A percentile compares a stretch with the other conserved stretches of the same genome.
phyloP scores from a whole-genome alignment of 768 basidiomycete species.

The Phylloporus sp. region DNA sequence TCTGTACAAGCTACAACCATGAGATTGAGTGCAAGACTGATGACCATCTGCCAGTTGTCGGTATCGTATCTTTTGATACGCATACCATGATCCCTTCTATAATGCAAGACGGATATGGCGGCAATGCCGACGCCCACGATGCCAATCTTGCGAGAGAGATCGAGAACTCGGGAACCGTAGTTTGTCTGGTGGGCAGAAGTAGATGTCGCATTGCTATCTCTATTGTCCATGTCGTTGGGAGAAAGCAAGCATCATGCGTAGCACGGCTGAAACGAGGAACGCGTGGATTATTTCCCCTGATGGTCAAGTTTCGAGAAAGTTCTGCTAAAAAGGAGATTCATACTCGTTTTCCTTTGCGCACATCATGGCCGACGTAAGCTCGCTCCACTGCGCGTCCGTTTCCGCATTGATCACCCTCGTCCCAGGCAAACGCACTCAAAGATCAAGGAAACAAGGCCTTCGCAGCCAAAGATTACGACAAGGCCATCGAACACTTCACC shows the following conservation, averaged over 20 bases:
- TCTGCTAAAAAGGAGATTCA: conserved; percentile 18
- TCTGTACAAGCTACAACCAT: conserved; percentile 28
- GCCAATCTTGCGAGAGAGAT: conserved; percentile 18
- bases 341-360: too few species aligned
- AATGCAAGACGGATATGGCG: conserved; percentile 23
- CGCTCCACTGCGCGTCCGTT: background rate
- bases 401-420: conserved; percentile 16
- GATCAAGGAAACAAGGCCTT: conserved; percentile 96
- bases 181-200: conserved; percentile 14
- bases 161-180: conserved; percentile 23
- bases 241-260: conserved; percentile 4
- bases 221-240: conserved; percentile 9
- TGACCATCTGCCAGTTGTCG: conserved; percentile 10
- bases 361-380: conserved; percentile 36
- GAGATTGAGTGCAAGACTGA: conserved; percentile 25
- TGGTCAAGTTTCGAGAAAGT: conserved; percentile 31
- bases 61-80: conserved; percentile 17
- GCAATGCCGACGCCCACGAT: conserved; percentile 24
- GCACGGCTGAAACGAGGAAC: too few species aligned
- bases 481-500: conserved; percentile 76
- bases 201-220: conserved; percentile 5
- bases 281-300: background rate
- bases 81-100: conserved; percentile 21
- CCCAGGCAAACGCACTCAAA: conserved; percentile 63
- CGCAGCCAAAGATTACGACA: conserved; percentile 86